Evolutionary conservation across 2,329 filamentous ascomycete species (phyloP).

Genomic region (Diaporthe caulivora): DNA sequence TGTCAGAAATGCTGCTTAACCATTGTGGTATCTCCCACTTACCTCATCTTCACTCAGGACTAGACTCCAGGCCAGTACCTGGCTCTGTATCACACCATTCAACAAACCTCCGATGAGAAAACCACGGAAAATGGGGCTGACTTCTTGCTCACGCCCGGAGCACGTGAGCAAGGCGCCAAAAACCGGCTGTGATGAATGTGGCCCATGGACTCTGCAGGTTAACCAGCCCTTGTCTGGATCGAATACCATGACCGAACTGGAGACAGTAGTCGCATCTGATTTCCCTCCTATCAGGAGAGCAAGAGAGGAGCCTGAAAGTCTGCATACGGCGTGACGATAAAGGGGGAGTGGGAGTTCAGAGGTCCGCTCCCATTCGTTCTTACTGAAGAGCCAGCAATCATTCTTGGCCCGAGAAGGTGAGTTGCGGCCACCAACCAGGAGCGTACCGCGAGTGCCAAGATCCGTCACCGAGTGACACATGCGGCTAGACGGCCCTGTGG

Average conservation of each 20-base stretch:
- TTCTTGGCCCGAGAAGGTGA: conserved; percentile 77
- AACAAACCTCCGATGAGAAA: conserved; percentile 80
- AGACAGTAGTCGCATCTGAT: conserved; percentile 59
- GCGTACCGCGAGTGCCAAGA: conserved; percentile 66
- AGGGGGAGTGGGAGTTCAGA: conserved; percentile 77
- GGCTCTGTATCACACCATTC: conserved; percentile 70
- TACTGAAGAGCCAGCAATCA: conserved; percentile 82
- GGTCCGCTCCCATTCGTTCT: conserved; percentile 72
- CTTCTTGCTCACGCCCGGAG: conserved; percentile 39
- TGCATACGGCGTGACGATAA: conserved; percentile 79
- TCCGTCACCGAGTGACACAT: conserved; percentile 85
- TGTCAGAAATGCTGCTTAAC: not conserved
- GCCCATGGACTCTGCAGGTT: conserved; percentile 53
- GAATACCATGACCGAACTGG: conserved; percentile 67
- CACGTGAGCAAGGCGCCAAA: conserved; percentile 59
- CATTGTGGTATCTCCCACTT: conserved; percentile 45
- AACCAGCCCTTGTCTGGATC: conserved; percentile 61
- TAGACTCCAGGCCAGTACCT: conserved; percentile 75
- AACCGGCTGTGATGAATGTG: conserved; percentile 50
- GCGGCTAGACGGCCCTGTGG: conserved; percentile 57
- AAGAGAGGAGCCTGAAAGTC: conserved; percentile 60
- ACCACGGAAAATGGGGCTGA: conserved; percentile 61
- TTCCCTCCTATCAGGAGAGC: conserved; percentile 75
- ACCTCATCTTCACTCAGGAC: conserved; percentile 54
- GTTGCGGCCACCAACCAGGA: conserved; percentile 83